A percentile compares a stretch with the other conserved stretches of the same genome.
Evolutionary conservation across 1,284 basidiomycete species (phyloP).

Genomic region (Erythrobasidium hasegawianum): DNA sequence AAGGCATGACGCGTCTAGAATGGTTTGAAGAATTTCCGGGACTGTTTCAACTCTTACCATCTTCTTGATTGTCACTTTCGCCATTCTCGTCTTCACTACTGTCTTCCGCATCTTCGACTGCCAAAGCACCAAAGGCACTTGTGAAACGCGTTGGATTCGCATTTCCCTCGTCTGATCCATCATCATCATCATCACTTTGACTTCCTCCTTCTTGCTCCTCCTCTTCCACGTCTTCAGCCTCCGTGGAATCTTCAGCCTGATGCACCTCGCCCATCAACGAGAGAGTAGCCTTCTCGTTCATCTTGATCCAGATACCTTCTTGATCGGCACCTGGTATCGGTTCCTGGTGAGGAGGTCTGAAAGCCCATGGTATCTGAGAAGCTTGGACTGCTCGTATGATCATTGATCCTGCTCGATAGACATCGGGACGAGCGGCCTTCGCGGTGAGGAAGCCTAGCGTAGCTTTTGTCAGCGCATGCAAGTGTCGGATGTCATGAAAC

Average conservation of each 20-base stretch:
- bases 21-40: too few species aligned
- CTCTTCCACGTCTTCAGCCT: slow-evolving; percentile 1
- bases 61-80: neutral
- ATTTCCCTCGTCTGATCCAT: slow-evolving; percentile 37
- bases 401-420: slow-evolving; percentile 79
- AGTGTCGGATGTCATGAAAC: neutral
- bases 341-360: slow-evolving; percentile 22
- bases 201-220: neutral
- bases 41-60: too few species aligned
- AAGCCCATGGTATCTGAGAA: slow-evolving; percentile 33
- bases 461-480: neutral
- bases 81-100: slow-evolving; percentile 14
- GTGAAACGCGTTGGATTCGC: neutral
- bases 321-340: slow-evolving; percentile 16
- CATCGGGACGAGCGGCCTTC: slow-evolving; percentile 78
- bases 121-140: neutral
- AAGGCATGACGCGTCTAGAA: too few species aligned
- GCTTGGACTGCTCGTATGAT: slow-evolving; percentile 51
- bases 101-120: neutral
- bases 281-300: neutral
- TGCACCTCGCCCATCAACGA: neutral
- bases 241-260: neutral
- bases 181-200: slow-evolving; percentile 33
- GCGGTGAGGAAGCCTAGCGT: slow-evolving; percentile 60
- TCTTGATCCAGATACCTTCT: slow-evolving; percentile 18